A percentile compares a stretch with the other conserved stretches of the same genome.
Evolutionary conservation across 2,329 filamentous ascomycete species (phyloP).

Genomic region (Fusarium tuaranense): DNA sequence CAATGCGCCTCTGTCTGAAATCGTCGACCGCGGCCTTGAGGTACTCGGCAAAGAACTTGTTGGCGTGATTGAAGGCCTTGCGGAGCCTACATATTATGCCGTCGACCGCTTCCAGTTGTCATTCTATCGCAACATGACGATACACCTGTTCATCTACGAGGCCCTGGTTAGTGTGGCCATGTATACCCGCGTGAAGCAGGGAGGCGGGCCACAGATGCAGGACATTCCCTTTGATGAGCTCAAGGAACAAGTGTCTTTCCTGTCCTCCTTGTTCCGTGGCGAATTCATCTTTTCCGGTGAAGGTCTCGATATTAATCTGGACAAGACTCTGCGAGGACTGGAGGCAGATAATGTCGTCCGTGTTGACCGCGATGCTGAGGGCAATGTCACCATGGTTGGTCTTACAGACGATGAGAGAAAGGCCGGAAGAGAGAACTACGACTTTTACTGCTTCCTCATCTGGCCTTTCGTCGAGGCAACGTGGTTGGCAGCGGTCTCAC

Average conservation of each 20-base stretch:
- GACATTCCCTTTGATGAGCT: constrained; percentile 81
- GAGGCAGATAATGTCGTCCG: constrained; percentile 83
- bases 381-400: constrained; percentile 74
- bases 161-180: constrained; percentile 89
- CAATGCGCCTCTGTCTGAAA: constrained; percentile 79
- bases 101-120: constrained; percentile 97
- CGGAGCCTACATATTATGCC: constrained; percentile 93
- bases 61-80: constrained; percentile 80
- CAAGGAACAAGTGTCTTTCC: constrained; percentile 83
- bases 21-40: constrained; percentile 90
- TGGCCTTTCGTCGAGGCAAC: constrained; percentile 98
- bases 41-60: constrained; percentile 92
- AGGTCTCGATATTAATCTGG: constrained; percentile 82
- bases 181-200: constrained; percentile 91
- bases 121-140: constrained; percentile 99
- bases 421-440: constrained; percentile 90
- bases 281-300: constrained; percentile 97
- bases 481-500: constrained; percentile 90
- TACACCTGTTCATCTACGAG: constrained; percentile 96
- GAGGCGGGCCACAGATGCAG: constrained; percentile 85
- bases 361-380: constrained; percentile 68
- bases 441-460: constrained; percentile 98
- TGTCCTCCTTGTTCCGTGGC: constrained; percentile 92
- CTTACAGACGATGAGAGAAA: constrained; percentile 81
- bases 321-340: constrained; percentile 81